A percentile compares a stretch with the other conserved stretches of the same genome.
Evolutionary conservation across 2,329 filamentous ascomycete genomes (phyloP).

Genomic region (Zymoseptoria crescenta): DNA sequence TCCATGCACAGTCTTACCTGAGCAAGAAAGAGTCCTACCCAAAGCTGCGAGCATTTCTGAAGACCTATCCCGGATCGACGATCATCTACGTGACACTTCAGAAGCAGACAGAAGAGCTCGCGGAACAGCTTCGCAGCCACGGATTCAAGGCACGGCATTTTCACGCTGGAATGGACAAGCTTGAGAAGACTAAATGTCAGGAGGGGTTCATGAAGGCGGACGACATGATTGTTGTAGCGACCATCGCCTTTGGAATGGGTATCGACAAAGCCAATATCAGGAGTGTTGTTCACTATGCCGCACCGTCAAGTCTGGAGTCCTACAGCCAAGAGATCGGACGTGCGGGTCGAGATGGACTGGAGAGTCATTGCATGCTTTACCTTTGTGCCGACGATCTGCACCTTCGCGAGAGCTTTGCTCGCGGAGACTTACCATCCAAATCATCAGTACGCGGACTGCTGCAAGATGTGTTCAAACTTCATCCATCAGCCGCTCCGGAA

Average conservation of each 20-base stretch:
- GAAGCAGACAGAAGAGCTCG: conserved; percentile 61
- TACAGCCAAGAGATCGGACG: conserved; percentile 98
- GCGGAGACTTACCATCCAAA: conserved; percentile 51
- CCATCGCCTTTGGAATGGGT: conserved; percentile 98
- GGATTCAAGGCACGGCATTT: conserved; percentile 73
- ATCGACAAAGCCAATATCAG: conserved; percentile 96
- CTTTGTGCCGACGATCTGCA: conserved; percentile 52
- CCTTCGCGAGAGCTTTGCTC: conserved; percentile 51
- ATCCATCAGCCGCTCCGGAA: conserved; percentile 2
- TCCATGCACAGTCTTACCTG: conserved; percentile 42
- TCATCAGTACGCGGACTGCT: conserved; percentile 44
- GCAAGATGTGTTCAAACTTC: conserved; percentile 42
- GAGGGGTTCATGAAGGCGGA: conserved; percentile 71
- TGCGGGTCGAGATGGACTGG: conserved; percentile 75
- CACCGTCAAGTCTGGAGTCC: conserved; percentile 91
- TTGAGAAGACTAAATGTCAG: conserved; percentile 65
- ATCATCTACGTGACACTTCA: conserved; percentile 56
- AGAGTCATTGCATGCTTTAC: conserved; percentile 51
- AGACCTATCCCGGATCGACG: conserved; percentile 45
- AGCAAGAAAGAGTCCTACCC: conserved; percentile 41
- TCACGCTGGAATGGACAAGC: conserved; percentile 67
- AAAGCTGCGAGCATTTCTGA: conserved; percentile 43
- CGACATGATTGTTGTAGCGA: conserved; percentile 87
- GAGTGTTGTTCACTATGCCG: conserved; percentile 85
- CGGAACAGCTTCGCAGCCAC: conserved; percentile 55